Percentiles rank a stretch among this genome's conserved stretches.
These are phyloP conservation scores for Paraleonurus japonicus DNA, from an alignment of 257 asterid species.

Conservation along the genomic window DNA sequence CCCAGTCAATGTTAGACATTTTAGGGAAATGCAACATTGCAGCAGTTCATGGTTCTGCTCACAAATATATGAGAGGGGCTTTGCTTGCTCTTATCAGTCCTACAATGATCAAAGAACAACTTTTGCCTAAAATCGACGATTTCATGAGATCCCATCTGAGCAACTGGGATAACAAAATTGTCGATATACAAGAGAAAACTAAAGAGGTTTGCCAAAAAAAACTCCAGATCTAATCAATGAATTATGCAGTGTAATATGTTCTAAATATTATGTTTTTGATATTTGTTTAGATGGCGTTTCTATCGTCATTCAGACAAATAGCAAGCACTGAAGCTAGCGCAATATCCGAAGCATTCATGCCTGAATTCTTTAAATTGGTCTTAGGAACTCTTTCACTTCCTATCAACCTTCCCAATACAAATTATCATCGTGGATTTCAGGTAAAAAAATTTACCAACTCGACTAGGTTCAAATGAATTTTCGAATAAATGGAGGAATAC, in stretches of 20 bases:
- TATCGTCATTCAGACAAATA: constrained; percentile 84
- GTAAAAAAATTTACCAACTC: constrained; percentile 37
- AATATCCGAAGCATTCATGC: constrained; percentile 71
- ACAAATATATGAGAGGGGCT: constrained; percentile 82
- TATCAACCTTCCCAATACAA: constrained; percentile 82
- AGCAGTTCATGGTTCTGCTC: constrained; percentile 78
- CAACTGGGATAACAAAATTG: constrained; percentile 57
- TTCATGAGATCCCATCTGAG: constrained; percentile 63
- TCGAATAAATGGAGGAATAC: neutral
- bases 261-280: constrained; percentile 29
- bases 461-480: neutral
- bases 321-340: constrained; percentile 73
- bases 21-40: constrained; percentile 81
- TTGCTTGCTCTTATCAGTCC: constrained; percentile 69
- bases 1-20: constrained; percentile 73
- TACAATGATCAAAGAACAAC: constrained; percentile 61
- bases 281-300: constrained; percentile 82
- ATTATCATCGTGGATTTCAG: constrained; percentile 80
- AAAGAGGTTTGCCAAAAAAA: constrained; percentile 52
- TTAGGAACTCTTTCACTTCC: constrained; percentile 97
- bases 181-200: constrained; percentile 80
- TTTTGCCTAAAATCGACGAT: constrained; percentile 69
- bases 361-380: constrained; percentile 84
- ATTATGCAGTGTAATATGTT: constrained; percentile 3
- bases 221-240: constrained; percentile 26